phyloP scores from a whole-genome alignment of 192 early-diverging fungal species.

The Paraglomus brasilianum region DNA sequence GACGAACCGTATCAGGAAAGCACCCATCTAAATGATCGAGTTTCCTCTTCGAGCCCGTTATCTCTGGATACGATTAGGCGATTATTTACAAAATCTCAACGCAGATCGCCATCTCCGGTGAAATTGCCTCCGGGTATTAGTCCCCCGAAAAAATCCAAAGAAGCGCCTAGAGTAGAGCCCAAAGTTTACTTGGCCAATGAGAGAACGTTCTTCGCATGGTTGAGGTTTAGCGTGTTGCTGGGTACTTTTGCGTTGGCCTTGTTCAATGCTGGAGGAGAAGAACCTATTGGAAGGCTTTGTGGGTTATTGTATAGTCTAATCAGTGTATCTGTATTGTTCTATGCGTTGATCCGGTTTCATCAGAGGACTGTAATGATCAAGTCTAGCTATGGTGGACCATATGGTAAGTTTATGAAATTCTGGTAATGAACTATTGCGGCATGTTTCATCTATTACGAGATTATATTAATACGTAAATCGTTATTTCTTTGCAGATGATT shows the following conservation, averaged over 20 bases:
- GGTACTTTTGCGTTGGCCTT: conserved; percentile 68
- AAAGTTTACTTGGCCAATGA: conserved; percentile 90
- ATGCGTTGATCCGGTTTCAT: conserved; percentile 69
- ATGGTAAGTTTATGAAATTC: conserved; percentile 35
- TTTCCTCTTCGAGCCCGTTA: not conserved
- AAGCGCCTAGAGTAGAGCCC: conserved; percentile 72
- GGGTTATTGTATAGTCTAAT: conserved; percentile 72
- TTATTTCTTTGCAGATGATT: conserved; percentile 53
- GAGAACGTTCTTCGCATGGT: conserved; percentile 81
- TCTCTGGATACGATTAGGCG: not conserved
- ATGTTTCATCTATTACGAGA: not conserved
- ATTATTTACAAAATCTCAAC: not conserved
- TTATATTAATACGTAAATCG: not conserved
- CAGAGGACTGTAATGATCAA: conserved; percentile 67
- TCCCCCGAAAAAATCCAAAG: conserved; percentile 46
- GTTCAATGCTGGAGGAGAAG: conserved; percentile 77
- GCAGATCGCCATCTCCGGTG: conserved; percentile 15
- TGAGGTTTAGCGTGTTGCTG: conserved; percentile 72
- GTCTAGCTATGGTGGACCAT: conserved; percentile 54
- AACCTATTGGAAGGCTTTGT: conserved; percentile 62
- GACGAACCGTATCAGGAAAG: conserved; percentile 11
- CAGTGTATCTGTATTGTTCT: conserved; percentile 67
- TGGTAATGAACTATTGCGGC: not conserved
- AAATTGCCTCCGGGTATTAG: conserved; percentile 39
- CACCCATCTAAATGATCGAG: not conserved